Conservation (phyloP, 1,284 basidiomycete genomes). For the Ganoderma sinense region DNA sequence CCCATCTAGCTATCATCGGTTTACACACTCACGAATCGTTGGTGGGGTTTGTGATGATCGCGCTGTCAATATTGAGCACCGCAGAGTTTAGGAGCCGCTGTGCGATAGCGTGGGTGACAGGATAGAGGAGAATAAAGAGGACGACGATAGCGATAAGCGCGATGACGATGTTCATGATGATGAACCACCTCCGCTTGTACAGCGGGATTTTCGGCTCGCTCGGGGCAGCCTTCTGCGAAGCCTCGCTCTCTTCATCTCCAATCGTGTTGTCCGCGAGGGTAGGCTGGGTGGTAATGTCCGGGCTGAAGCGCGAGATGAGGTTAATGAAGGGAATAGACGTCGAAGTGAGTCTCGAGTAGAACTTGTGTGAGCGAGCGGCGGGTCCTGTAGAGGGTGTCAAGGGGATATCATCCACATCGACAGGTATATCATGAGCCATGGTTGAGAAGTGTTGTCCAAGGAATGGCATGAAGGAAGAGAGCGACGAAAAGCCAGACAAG, state of each 20-base stretch:
- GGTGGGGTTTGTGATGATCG: constrained; percentile 54
- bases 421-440: neutral
- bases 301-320: neutral
- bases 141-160: constrained; percentile 63
- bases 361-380: neutral
- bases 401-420: neutral
- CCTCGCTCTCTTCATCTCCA: neutral
- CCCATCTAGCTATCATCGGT: neutral
- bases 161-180: constrained; percentile 48
- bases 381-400: neutral
- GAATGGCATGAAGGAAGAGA: neutral
- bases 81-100: constrained; percentile 66
- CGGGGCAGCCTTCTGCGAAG: neutral
- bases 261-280: neutral
- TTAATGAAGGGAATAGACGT: neutral
- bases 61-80: constrained; percentile 59
- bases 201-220: constrained; percentile 33
- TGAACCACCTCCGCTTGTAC: constrained; percentile 53
- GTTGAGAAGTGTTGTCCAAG: neutral
- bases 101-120: constrained; percentile 68
- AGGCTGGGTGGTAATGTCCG: neutral
- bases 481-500: neutral
- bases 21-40: constrained; percentile 57
- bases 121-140: constrained; percentile 70
- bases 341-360: neutral